Conservation (phyloP, 345 rosid species). For the Arabidopsis arenosa region DNA sequence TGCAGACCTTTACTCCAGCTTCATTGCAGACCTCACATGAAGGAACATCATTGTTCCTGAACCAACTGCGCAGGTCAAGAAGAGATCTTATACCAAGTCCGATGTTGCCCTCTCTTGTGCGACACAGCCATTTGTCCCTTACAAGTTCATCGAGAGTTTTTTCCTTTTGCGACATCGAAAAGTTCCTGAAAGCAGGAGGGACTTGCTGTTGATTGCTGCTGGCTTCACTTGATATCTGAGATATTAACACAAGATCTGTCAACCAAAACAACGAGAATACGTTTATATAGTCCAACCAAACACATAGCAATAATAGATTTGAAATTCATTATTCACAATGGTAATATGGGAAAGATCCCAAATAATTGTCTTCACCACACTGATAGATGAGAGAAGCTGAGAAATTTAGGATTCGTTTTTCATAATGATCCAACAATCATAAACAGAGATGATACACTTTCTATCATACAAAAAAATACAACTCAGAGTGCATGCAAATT, state of each 20-base stretch:
- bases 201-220: constrained; percentile 48
- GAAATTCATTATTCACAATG: neutral
- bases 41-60: constrained; percentile 70
- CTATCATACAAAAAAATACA: neutral
- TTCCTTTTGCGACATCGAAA: constrained; percentile 82
- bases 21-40: constrained; percentile 91
- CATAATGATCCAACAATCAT: neutral
- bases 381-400: neutral
- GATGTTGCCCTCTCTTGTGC: constrained; percentile 59
- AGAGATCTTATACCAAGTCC: constrained; percentile 85
- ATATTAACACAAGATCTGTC: constrained; percentile 29
- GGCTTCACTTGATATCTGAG: constrained; percentile 51
- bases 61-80: constrained; percentile 87
- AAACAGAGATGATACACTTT: neutral
- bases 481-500: constrained; percentile 9
- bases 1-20: constrained; percentile 80
- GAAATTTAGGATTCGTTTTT: neutral
- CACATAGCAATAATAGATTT: neutral
- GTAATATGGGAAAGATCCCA: neutral
- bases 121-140: constrained; percentile 77
- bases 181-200: constrained; percentile 81
- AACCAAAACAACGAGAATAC: constrained; percentile 12
- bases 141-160: constrained; percentile 76
- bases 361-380: neutral
- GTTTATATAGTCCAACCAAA: neutral